These are phyloP conservation scores for Trebouxia sp. DNA, from an alignment of 139 green algal genomes.

Conservation along the genomic window DNA sequence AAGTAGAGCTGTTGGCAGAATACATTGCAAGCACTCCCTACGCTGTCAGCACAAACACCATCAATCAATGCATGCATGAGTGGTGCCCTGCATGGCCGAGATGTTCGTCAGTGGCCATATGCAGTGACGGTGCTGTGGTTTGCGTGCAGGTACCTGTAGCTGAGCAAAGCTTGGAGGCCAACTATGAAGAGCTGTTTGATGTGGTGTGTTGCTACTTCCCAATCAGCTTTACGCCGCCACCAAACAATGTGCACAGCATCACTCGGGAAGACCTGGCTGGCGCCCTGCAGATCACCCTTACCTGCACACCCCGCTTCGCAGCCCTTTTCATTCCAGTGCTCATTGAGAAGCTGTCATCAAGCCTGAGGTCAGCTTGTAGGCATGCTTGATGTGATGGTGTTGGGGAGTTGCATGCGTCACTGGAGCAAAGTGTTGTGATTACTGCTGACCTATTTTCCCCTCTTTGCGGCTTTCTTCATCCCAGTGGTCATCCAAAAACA, in stretches of 20 bases:
- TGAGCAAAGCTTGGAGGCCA: neutral
- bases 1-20: neutral
- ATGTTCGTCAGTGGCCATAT: too few species aligned
- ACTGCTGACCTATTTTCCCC: neutral
- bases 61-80: neutral
- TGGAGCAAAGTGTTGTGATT: neutral
- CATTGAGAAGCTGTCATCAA: conserved; percentile 64
- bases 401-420: neutral
- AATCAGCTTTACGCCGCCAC: conserved; percentile 82
- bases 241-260: conserved; percentile 47
- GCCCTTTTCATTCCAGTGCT: conserved; percentile 50
- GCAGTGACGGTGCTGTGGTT: too few species aligned
- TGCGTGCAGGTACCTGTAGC: neutral
- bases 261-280: conserved; percentile 48
- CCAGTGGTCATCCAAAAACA: neutral
- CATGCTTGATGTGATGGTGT: neutral
- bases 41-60: neutral
- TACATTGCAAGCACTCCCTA: neutral
- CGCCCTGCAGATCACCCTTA: conserved; percentile 43
- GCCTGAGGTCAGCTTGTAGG: neutral
- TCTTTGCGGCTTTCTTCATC: neutral
- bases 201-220: conserved; percentile 90
- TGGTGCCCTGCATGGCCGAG: neutral
- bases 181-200: conserved; percentile 80
- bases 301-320: conserved; percentile 45